These are phyloP conservation scores for Parathielavia appendiculata DNA, from an alignment of 495 filamentous ascomycete species.

Conservation along the genomic window DNA sequence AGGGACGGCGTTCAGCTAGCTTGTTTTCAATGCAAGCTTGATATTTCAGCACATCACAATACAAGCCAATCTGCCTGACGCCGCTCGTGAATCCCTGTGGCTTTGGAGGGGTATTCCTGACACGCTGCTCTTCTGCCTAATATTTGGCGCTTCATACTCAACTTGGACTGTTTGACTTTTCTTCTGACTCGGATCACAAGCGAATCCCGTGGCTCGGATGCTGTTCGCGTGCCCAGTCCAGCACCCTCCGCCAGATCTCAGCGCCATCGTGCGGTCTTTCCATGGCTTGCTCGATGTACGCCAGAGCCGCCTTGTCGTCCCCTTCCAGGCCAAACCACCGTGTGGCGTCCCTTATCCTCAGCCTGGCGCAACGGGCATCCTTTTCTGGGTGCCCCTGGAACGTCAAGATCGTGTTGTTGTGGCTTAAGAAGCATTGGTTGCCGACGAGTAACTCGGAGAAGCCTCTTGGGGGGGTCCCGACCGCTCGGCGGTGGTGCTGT, in stretches of 20 bases:
- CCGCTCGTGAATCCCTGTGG: not conserved
- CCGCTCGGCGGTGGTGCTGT: conserved; percentile 44
- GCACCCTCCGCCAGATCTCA: conserved; percentile 40
- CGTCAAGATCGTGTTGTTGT: conserved; percentile 40
- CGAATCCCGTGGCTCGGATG: conserved; percentile 1
- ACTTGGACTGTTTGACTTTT: no score
- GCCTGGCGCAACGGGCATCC: conserved; percentile 38
- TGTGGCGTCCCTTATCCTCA: conserved; percentile 35
- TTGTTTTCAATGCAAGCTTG: conserved; percentile 34
- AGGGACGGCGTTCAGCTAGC: conserved; percentile 39
- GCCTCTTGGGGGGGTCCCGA: conserved; percentile 28
- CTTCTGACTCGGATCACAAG: not conserved
- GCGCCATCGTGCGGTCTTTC: conserved; percentile 39
- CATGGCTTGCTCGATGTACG: conserved; percentile 20
- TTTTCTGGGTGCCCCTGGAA: conserved; percentile 50
- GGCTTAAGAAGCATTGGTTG: conserved; percentile 39
- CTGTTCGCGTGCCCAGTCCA: conserved; percentile 39
- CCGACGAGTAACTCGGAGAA: conserved; percentile 37
- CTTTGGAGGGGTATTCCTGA: not conserved
- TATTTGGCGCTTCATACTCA: not conserved
- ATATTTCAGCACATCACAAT: conserved; percentile 21
- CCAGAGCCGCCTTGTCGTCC: conserved; percentile 20
- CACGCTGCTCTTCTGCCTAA: not conserved
- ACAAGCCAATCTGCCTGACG: conserved; percentile 17
- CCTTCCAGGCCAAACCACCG: conserved; percentile 40